A percentile compares a stretch with the other conserved stretches of the same genome.
These are phyloP conservation scores for Pleurozium schreberi DNA, from an alignment of 225 moss, liverwort and hornwort species.

Conservation along the genomic window DNA sequence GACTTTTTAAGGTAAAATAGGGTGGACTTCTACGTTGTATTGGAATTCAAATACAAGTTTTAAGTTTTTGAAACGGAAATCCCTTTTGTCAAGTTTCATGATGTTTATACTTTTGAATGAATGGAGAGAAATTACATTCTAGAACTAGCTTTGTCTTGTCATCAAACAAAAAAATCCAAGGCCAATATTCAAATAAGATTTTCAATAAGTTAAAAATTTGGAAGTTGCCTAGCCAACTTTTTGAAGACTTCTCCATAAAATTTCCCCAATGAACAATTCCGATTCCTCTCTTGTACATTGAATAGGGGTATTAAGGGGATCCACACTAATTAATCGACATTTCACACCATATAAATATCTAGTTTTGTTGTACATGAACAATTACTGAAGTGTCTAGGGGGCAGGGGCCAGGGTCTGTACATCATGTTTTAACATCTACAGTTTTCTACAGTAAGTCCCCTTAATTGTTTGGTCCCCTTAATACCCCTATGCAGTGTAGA, in stretches of 20 bases:
- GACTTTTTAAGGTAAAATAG: accelerated
- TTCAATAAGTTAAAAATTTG: accelerated
- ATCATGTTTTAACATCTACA: too few relatives aligned
- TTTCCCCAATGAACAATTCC: accelerated
- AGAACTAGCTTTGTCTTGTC: background rate
- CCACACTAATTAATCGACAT: too few relatives aligned
- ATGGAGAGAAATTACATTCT: background rate
- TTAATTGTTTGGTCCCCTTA: too few relatives aligned
- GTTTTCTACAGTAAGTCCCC: too few relatives aligned
- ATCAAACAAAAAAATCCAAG: background rate
- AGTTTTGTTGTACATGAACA: too few relatives aligned
- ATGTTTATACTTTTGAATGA: background rate
- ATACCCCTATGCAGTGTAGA: too few relatives aligned
- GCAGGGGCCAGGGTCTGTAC: too few relatives aligned
- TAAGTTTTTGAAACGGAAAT: accelerated
- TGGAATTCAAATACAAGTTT: accelerated
- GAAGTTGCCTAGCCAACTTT: accelerated
- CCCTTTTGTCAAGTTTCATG: accelerated
- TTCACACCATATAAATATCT: too few relatives aligned
- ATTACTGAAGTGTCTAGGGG: too few relatives aligned
- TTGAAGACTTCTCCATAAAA: background rate
- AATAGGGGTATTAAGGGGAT: too few relatives aligned
- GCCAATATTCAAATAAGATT: too few relatives aligned
- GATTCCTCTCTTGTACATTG: background rate
- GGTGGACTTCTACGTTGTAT: accelerated